Evolutionary conservation across 768 basidiomycete species (phyloP).

Genomic region (Tulasnella sp.): DNA sequence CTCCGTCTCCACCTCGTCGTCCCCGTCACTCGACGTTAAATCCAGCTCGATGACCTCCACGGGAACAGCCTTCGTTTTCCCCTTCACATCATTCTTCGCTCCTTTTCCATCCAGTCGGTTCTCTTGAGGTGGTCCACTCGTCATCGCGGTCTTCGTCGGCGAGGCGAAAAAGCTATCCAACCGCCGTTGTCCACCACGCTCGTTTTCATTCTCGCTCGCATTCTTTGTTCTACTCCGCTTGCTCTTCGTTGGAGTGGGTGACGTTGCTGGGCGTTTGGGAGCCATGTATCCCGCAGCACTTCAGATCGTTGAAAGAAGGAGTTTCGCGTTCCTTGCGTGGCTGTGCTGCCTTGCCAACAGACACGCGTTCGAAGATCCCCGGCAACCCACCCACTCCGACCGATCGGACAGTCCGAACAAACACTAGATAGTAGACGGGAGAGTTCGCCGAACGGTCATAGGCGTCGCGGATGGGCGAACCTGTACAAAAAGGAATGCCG

Average conservation of each 20-base stretch:
- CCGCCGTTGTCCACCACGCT: not conserved
- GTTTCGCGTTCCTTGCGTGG: too few species aligned
- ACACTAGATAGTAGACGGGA: too few species aligned
- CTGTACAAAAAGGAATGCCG: too few species aligned
- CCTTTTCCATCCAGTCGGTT: not conserved
- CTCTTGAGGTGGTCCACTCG: not conserved
- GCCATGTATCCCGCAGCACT: not conserved
- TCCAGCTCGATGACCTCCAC: not conserved
- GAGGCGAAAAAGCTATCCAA: not conserved
- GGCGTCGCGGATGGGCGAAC: too few species aligned
- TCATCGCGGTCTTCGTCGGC: not conserved
- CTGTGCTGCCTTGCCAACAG: too few species aligned
- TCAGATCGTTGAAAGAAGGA: too few species aligned
- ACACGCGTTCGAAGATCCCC: too few species aligned
- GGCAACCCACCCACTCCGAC: too few species aligned
- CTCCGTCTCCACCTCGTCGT: not conserved
- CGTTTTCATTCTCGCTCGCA: not conserved
- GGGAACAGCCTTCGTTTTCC: not conserved
- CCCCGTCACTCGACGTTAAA: not conserved
- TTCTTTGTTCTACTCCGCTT: not conserved
- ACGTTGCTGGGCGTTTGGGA: not conserved
- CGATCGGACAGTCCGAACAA: too few species aligned
- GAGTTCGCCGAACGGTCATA: too few species aligned
- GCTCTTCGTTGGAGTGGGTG: not conserved
- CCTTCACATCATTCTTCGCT: not conserved